Conservation (phyloP, 805 yeast genomes). For the Ogataea corticis region DNA sequence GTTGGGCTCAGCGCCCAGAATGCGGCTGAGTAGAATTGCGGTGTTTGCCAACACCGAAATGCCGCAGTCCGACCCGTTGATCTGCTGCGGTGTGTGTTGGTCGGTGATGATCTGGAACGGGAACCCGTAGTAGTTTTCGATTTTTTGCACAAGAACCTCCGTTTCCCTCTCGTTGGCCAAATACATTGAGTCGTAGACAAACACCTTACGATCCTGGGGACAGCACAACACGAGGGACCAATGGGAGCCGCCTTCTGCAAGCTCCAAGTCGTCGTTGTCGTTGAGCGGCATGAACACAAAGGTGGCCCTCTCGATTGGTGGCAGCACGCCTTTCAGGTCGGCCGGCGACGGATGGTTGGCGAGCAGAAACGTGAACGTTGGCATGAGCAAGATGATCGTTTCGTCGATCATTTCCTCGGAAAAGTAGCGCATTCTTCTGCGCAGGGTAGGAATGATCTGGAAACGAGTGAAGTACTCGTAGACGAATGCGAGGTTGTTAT, state of each 20-base stretch:
- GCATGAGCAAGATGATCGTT: slow-evolving; percentile 47
- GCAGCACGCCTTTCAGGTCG: slow-evolving; percentile 45
- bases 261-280: slow-evolving; percentile 59
- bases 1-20: slow-evolving; percentile 32
- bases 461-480: slow-evolving; percentile 54
- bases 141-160: slow-evolving; percentile 31
- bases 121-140: slow-evolving; percentile 30
- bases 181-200: slow-evolving; percentile 61
- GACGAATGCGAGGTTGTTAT: slow-evolving; percentile 62
- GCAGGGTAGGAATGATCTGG: slow-evolving; percentile 29
- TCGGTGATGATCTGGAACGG: slow-evolving; percentile 23
- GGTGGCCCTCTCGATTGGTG: slow-evolving; percentile 42
- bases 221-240: slow-evolving; percentile 68
- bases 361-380: slow-evolving; percentile 64
- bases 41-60: slow-evolving; percentile 43
- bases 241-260: slow-evolving; percentile 69
- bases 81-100: slow-evolving; percentile 53
- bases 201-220: slow-evolving; percentile 46
- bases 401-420: slow-evolving; percentile 26
- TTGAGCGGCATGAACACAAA: slow-evolving; percentile 70
- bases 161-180: slow-evolving; percentile 43
- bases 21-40: slow-evolving; percentile 35
- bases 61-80: slow-evolving; percentile 69
- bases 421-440: slow-evolving; percentile 27
- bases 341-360: slow-evolving; percentile 49